Conservation (phyloP, 2,329 filamentous ascomycete genomes). For the Leptographium wingfieldii region DNA sequence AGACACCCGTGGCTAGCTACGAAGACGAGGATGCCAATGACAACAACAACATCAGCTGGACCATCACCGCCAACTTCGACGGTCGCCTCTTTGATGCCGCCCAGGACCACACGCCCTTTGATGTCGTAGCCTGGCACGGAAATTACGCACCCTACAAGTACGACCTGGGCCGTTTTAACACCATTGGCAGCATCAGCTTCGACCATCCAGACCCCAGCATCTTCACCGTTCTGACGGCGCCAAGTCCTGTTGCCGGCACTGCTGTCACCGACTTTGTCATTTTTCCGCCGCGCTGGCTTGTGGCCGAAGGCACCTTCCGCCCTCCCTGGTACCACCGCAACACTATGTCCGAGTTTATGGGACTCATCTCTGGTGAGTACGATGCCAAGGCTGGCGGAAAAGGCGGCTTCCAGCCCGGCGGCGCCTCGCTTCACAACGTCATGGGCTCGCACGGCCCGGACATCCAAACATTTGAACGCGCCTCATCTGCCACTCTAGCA, state of each 20-base stretch:
- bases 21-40: slow-evolving; percentile 31
- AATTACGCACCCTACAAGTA: slow-evolving; percentile 74
- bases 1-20: slow-evolving; percentile 54
- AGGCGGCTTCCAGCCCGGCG: slow-evolving; percentile 43
- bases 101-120: slow-evolving; percentile 59
- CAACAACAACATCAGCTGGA: slow-evolving; percentile 21
- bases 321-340: slow-evolving; percentile 62
- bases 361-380: slow-evolving; percentile 41
- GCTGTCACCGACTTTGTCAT: slow-evolving; percentile 59
- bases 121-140: slow-evolving; percentile 69
- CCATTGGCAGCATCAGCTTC: slow-evolving; percentile 57
- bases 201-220: slow-evolving; percentile 71
- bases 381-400: slow-evolving; percentile 42
- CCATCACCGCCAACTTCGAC: slow-evolving; percentile 51
- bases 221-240: slow-evolving; percentile 57
- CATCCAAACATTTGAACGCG: slow-evolving; percentile 40
- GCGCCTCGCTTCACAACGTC: slow-evolving; percentile 52
- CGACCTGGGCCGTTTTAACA: slow-evolving; percentile 64
- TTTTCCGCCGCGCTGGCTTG: slow-evolving; percentile 59
- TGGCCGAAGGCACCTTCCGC: slow-evolving; percentile 55
- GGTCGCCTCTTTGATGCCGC: slow-evolving; percentile 51
- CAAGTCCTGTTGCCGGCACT: slow-evolving; percentile 34
- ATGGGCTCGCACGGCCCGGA: slow-evolving; percentile 57
- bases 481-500: slow-evolving; percentile 35
- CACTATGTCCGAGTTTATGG: slow-evolving; percentile 54